Evolutionary conservation across 2,329 filamentous ascomycete species (phyloP), one percentile per base, ranked within the genome.

Genomic region (Pseudogymnoascus verrucosus): DNA sequence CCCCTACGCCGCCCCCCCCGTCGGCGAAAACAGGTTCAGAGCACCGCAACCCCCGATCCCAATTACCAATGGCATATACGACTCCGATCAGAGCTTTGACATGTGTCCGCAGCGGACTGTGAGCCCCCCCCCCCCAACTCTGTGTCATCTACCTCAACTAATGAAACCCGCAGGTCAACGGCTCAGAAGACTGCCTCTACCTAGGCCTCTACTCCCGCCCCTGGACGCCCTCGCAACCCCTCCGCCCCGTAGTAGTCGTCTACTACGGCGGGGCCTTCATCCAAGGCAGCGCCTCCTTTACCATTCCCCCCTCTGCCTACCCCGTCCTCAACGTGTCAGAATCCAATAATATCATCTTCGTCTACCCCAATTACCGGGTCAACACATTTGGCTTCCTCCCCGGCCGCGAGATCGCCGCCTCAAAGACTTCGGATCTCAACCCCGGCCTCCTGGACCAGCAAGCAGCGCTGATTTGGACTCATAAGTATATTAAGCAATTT

Each of bases 371-470:
- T 73, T 85, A 89, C 72, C 80, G 88, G 4, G 80, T 90, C 31
- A 85, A 85, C 6, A 82, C 84, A 1, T 78, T 91, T 70, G 90
- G 90, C 0, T 91, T 93, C 74, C 74, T 90, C 28, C 81, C 84
- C 8, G 86, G 84, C 0, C 73, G 73, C 8, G 68, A 83, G 63
- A 79, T 84, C 12, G 77, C 78, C 7, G 78, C 78, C 19, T 80
- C 79, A 39, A 83, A 82, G 0, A 70, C 82, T 31, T 76, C 86
- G 39, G 81, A 78, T 16, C 63, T 82, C 7, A 91, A 90, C 66
- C 75, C 86, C 5, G 88, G 88, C 1, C 73, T 89, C 47, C 76
- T 80, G 64, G 86, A 89, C 69, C 85, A 89, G 72, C 79, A 82
- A 65, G 72, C 80, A 10, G 78, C 83, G 10, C 76, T 89, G 26